phyloP scores from a whole-genome alignment of 1,139 yeast species.

The Taphrina deformans region DNA sequence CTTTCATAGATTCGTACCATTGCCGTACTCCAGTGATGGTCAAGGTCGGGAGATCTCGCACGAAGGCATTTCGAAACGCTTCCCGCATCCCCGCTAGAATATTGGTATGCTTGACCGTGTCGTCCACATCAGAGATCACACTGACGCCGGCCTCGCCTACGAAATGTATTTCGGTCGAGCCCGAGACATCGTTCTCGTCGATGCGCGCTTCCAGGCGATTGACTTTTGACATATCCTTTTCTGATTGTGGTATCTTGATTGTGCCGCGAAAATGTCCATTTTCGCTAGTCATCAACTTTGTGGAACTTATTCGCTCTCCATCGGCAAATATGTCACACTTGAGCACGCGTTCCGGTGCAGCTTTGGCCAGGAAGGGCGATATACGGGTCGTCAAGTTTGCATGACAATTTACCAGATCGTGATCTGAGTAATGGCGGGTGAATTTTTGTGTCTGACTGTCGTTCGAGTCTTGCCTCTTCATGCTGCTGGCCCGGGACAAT shows the following conservation, averaged over 20 bases:
- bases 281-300: conserved; percentile 36
- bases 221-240: conserved; percentile 27
- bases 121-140: conserved; percentile 89
- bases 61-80: conserved; percentile 71
- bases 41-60: conserved; percentile 65
- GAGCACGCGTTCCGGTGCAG: conserved; percentile 35
- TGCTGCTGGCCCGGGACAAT: background rate
- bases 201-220: conserved; percentile 34
- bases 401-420: conserved; percentile 18
- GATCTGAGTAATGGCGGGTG: conserved; percentile 26
- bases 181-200: conserved; percentile 37
- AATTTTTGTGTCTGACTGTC: background rate
- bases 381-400: conserved; percentile 34
- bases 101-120: conserved; percentile 87
- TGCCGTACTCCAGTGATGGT: conserved; percentile 68
- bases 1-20: conserved; percentile 59
- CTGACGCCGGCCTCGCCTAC: conserved; percentile 55
- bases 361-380: conserved; percentile 39
- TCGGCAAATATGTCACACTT: conserved; percentile 37
- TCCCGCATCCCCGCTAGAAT: conserved; percentile 84
- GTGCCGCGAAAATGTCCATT: conserved; percentile 37
- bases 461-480: conserved; percentile 11
- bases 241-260: conserved; percentile 4
- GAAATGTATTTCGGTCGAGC: conserved; percentile 36
- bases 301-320: conserved; percentile 33